Percentiles rank a stretch among this genome's conserved stretches.
These are phyloP conservation scores for Quillaja saponaria DNA, from an alignment of 306 rosid genomes.

Conservation along the genomic window DNA sequence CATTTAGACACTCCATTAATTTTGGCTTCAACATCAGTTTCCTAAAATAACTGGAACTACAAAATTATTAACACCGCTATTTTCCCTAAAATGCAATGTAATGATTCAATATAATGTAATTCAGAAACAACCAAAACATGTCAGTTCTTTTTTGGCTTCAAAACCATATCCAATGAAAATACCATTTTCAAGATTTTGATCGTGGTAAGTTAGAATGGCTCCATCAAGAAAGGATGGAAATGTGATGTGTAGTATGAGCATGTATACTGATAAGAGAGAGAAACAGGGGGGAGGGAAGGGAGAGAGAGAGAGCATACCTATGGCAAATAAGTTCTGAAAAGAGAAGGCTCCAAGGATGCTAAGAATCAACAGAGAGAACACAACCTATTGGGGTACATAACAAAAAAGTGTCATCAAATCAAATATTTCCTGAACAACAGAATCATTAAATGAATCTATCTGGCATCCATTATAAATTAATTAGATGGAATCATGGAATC, in stretches of 20 bases:
- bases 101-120: background rate
- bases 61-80: background rate
- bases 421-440: constrained; percentile 5
- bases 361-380: constrained; percentile 59
- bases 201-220: constrained; percentile 1
- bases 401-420: constrained; percentile 24
- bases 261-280: constrained; percentile 11
- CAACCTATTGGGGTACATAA: constrained; percentile 54
- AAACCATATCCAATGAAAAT: background rate
- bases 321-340: constrained; percentile 54
- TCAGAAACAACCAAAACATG: constrained; percentile 13
- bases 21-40: background rate
- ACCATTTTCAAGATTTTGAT: background rate
- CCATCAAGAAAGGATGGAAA: constrained; percentile 2
- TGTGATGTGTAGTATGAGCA: constrained; percentile 7
- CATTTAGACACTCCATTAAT: background rate
- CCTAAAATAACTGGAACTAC: background rate
- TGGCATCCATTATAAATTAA: constrained; percentile 12
- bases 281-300: constrained; percentile 24
- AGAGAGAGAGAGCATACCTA: constrained; percentile 56
- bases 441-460: background rate
- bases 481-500: background rate
- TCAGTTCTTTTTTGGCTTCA: constrained; percentile 11
- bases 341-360: constrained; percentile 77
- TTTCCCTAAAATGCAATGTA: background rate